Evolutionary conservation across 129 eudicot species (phyloP), one percentile per base, ranked within the genome.

Genomic region (Oenanthe sinensis): DNA sequence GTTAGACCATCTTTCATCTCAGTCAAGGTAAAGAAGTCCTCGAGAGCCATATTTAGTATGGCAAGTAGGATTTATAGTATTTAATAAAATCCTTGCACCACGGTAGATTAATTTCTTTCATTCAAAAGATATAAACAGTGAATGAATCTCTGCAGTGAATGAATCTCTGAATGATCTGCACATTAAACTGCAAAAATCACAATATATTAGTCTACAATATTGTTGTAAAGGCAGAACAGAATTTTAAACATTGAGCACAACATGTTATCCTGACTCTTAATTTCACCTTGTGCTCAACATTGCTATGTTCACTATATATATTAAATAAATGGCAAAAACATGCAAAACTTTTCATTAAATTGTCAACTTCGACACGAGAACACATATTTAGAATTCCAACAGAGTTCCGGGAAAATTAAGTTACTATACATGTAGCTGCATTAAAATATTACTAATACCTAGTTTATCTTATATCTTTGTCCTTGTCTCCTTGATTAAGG

Each of bases 1-100:
- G 89, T 84, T 77, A 93, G 90, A 81, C 98, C 98, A 82, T 90
- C 86, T 86, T 86, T 85, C 86, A 88, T 80, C 89, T 93, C 98
- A 63, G 82, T 78, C 79, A 75, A 63, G 70, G 93, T 90, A 81
- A 90, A 88, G 83, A 93, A 93, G 79, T 88, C 90, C 78, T 90
- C 88, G 1, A 87, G 87, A 28, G 90, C 79, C 98, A 92, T 92
- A 50, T 78, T 84, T 75, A 46, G 80, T 82, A 72, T 77, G 79
- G 50, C 72, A 69, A 75, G 83, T 78, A 77, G 60, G 84, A 58
- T 83, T 76, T 79, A 79, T 77, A 75, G 68, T 63, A 76, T 78
- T 75, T 48, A 85, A 48, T 79, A 39, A 28, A 37, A 79, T 70
- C 79, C 75, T 36, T 65, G 49, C 67, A 52, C 71, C n/a, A 60